phyloP scores from a whole-genome alignment of 495 filamentous ascomycete species.

The Penicillium coffeae region DNA sequence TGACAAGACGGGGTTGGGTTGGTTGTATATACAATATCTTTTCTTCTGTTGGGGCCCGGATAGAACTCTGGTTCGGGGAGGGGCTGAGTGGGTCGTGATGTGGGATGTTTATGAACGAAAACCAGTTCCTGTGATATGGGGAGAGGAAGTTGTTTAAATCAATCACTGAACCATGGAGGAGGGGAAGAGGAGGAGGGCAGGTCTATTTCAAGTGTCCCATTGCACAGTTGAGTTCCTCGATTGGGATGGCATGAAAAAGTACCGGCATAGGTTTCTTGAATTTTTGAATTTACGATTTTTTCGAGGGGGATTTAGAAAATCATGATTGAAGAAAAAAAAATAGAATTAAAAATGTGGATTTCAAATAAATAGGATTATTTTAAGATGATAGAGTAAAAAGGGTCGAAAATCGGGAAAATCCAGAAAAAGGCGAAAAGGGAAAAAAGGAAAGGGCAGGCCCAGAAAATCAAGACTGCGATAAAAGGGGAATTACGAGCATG shows the following conservation, averaged over 20 bases:
- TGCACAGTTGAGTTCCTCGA: conserved; percentile 1
- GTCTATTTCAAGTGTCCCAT: conserved; percentile 13
- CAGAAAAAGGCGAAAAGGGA: conserved; percentile 1
- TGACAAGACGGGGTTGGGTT: conserved; percentile 18
- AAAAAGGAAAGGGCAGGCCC: background rate
- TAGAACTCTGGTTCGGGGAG: background rate
- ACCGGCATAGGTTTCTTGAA: background rate
- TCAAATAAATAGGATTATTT: background rate
- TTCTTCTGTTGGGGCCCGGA: conserved; percentile 1
- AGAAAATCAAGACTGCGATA: background rate
- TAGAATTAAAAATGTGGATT: background rate
- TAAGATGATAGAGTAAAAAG: background rate
- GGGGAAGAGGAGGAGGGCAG: conserved; percentile 8
- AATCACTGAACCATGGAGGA: background rate
- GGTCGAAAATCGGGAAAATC: background rate
- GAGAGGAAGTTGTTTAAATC: conserved; percentile 12
- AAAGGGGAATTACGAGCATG: conserved; percentile 16
- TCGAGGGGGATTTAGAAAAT: background rate
- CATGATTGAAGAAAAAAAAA: background rate
- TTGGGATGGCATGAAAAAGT: conserved; percentile 1
- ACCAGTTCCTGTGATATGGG: conserved; percentile 2
- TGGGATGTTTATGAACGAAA: conserved; percentile 9
- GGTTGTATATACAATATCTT: conserved; percentile 28
- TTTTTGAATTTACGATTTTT: background rate
- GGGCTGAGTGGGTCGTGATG: background rate